Percentiles rank a stretch among this genome's conserved stretches.
These are phyloP conservation scores for Phytophthora litchii DNA, from an alignment of 352 stramenopile species.

Conservation along the genomic window DNA sequence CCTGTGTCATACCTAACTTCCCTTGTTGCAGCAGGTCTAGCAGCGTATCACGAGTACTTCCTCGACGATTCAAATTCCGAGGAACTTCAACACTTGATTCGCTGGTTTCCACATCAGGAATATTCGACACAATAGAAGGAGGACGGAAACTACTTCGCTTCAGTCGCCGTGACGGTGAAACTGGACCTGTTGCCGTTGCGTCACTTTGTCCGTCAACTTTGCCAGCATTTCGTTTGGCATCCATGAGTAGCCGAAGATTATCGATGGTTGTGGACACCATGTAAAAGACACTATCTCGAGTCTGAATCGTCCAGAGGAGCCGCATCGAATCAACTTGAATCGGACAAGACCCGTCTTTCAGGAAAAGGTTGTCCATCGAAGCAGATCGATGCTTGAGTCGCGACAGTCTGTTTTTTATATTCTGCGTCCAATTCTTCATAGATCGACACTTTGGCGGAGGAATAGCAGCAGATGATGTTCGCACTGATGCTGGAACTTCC, in stretches of 20 bases:
- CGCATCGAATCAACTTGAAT: conserved; percentile 88
- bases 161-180: conserved; percentile 9
- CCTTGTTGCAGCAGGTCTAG: conserved; percentile 78
- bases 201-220: conserved; percentile 12
- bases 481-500: conserved; percentile 22
- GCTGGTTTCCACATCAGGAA: background rate
- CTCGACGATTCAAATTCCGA: conserved; percentile 29
- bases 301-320: conserved; percentile 80
- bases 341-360: conserved; percentile 73
- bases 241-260: conserved; percentile 51
- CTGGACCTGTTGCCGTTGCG: background rate
- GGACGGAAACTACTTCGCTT: conserved; percentile 32
- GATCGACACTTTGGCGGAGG: conserved; percentile 35
- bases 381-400: conserved; percentile 63
- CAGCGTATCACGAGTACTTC: conserved; percentile 64
- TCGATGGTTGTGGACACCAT: conserved; percentile 65
- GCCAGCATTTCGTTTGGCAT: conserved; percentile 32
- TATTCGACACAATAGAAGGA: conserved; percentile 20
- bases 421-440: conserved; percentile 55
- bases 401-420: conserved; percentile 54
- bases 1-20: conserved; percentile 53
- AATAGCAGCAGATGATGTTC: conserved; percentile 14
- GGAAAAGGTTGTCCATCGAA: conserved; percentile 74
- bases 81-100: conserved; percentile 4
- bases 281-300: conserved; percentile 73